Evolutionary conservation across 2,329 filamentous ascomycete genomes (phyloP), one percentile per base, ranked within the genome.

Genomic region (Harringtonia lauricola): DNA sequence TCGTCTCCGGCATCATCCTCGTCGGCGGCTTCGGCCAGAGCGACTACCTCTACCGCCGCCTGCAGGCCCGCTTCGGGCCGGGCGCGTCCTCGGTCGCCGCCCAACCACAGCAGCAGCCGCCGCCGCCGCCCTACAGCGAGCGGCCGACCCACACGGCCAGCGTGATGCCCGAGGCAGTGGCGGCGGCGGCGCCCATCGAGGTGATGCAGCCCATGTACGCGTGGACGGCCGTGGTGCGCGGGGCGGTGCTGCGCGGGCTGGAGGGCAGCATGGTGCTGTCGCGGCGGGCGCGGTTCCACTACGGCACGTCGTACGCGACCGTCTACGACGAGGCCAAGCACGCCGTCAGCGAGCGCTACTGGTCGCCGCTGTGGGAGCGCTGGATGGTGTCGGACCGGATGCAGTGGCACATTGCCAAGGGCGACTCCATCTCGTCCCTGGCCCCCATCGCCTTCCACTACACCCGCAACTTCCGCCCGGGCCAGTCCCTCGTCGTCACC

Each of bases 361-460:
- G 83, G 83, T 83, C 78, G 51, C 83, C 82, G 7, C 59, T 88
- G 21, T 87, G 83, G 83, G 83, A 88, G 63, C 64, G 83, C 39
- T 88, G 82, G 83, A 88, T 87, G 83, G 83, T 89, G 8, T 79
- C 74, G 37, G 82, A 89, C 59, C 72, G 84, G 39, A 88, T 90
- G 83, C 82, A 87, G 62, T 89, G 85, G 85, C 83, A 88, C 60
- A 86, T 88, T 57, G 76, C 79, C 48, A 87, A 86, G 72, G 83
- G 82, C 46, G 83, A 86, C 52, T 75, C 83, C 31, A 74, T 89
- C 31, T 87, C 82, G 8, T 80, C 84, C n/a, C 66, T 78, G 1
- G 71, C 75, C 1, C 84, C 85, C 0, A 81, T 89, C 46, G 83
- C 82, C 2, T 89, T 90, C 63, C 84, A 89, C 66, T 90, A 89